Percentiles rank a stretch among this genome's conserved stretches.
These are phyloP conservation scores for Colletotrichum lini DNA, from an alignment of 2,329 filamentous ascomycete species.

Conservation along the genomic window DNA sequence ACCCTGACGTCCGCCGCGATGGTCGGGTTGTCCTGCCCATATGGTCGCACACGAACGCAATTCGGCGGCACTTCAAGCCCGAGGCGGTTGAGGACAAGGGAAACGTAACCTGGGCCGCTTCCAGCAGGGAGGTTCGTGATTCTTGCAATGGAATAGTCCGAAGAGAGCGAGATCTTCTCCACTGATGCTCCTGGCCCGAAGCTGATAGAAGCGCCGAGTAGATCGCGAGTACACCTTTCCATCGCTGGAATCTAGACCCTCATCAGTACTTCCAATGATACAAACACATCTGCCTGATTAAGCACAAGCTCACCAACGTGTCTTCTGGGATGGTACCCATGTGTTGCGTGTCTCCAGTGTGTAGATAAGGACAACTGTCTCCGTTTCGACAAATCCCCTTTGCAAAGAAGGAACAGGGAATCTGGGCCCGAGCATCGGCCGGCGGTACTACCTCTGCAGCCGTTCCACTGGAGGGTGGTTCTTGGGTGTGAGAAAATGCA, in stretches of 20 bases:
- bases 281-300: background rate
- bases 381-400: background rate
- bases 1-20: background rate
- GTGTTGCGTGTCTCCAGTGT: background rate
- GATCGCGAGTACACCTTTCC: background rate
- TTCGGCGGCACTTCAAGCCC: background rate
- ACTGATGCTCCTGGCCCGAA: constrained; percentile 47
- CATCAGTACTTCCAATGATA: background rate
- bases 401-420: background rate
- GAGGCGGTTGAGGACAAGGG: constrained; percentile 42
- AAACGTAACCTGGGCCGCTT: constrained; percentile 44
- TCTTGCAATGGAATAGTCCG: constrained; percentile 55
- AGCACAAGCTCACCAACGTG: background rate
- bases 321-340: background rate
- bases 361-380: background rate
- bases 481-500: background rate
- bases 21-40: background rate
- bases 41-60: background rate
- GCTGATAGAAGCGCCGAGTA: background rate
- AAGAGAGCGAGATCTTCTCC: constrained; percentile 48
- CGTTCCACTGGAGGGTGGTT: background rate
- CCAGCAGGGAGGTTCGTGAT: constrained; percentile 48
- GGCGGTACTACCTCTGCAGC: background rate
- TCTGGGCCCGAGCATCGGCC: background rate
- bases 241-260: background rate